Evolutionary conservation across 2,329 filamentous ascomycete species (phyloP).

Genomic region (Chaetomium sp.): DNA sequence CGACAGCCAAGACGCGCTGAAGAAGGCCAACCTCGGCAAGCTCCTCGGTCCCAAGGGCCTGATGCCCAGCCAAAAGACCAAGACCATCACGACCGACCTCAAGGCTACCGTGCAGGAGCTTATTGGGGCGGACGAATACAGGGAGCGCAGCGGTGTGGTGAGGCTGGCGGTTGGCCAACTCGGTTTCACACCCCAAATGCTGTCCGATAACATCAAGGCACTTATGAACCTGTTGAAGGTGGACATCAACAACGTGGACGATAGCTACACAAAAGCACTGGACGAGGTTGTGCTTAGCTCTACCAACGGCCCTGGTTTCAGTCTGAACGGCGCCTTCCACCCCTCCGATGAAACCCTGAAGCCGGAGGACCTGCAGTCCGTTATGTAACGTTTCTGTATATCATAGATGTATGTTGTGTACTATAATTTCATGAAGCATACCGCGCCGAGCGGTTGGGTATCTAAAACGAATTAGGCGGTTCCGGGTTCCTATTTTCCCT

Average conservation of each 20-base stretch:
- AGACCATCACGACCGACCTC: constrained; percentile 85
- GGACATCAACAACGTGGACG: constrained; percentile 67
- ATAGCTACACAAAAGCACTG: constrained; percentile 61
- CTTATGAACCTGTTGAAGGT: constrained; percentile 77
- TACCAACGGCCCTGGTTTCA: constrained; percentile 83
- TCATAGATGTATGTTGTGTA: constrained; percentile 34
- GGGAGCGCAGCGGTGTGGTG: constrained; percentile 81
- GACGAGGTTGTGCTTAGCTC: constrained; percentile 79
- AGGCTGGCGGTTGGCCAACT: constrained; percentile 90
- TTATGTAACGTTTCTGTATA: constrained; percentile 51
- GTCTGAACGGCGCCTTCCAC: constrained; percentile 77
- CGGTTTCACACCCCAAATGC: constrained; percentile 81
- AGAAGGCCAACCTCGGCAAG: constrained; percentile 77
- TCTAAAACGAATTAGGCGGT: constrained; percentile 12
- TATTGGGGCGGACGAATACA: constrained; percentile 82
- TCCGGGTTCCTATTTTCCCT: constrained; percentile 39
- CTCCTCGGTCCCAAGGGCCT: constrained; percentile 85
- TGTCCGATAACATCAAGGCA: constrained; percentile 80
- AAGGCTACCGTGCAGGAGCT: constrained; percentile 75
- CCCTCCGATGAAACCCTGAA: constrained; percentile 60
- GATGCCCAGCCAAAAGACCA: constrained; percentile 88
- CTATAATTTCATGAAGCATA: constrained; percentile 28
- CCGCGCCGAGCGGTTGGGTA: constrained; percentile 36
- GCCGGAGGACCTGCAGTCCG: constrained; percentile 54
- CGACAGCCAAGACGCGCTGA: constrained; percentile 74